A percentile compares a stretch with the other conserved stretches of the same genome.
These are phyloP conservation scores for Kodamaea derodonti DNA, from an alignment of 1,139 yeast genomes.

Conservation along the genomic window DNA sequence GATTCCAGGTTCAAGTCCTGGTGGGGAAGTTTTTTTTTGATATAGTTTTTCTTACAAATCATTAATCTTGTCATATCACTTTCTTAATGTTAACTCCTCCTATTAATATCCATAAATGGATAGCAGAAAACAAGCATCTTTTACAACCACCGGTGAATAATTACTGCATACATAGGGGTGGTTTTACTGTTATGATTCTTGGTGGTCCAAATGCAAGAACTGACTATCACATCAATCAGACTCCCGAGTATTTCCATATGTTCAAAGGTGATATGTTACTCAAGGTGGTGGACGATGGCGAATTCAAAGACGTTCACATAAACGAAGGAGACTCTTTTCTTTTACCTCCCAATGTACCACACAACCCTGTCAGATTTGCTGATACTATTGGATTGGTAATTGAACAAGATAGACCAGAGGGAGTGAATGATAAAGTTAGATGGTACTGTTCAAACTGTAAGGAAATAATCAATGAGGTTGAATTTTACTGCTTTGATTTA, in stretches of 20 bases:
- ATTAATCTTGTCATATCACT: background rate
- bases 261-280: conserved; percentile 82
- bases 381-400: conserved; percentile 88
- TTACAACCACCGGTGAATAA: conserved; percentile 92
- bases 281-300: conserved; percentile 79
- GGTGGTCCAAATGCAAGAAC: conserved; percentile 96
- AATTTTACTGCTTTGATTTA: conserved; percentile 73
- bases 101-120: conserved; percentile 76
- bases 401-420: conserved; percentile 87
- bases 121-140: conserved; percentile 67
- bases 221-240: conserved; percentile 88
- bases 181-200: conserved; percentile 89
- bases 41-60: background rate
- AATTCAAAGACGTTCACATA: conserved; percentile 70
- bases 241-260: conserved; percentile 92
- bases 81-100: conserved; percentile 58
- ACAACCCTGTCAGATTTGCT: conserved; percentile 83
- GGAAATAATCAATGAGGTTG: conserved; percentile 61
- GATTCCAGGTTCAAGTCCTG: conserved; percentile 96
- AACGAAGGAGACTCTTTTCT: conserved; percentile 85
- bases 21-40: conserved; percentile 74
- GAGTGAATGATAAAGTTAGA: conserved; percentile 62
- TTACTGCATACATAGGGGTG: conserved; percentile 85
- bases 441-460: conserved; percentile 83
- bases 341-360: conserved; percentile 82